Base-by-base conservation (phyloP, 495 filamentous ascomycete genomes). In the Rostrohypoxylon terebratum region DNA sequence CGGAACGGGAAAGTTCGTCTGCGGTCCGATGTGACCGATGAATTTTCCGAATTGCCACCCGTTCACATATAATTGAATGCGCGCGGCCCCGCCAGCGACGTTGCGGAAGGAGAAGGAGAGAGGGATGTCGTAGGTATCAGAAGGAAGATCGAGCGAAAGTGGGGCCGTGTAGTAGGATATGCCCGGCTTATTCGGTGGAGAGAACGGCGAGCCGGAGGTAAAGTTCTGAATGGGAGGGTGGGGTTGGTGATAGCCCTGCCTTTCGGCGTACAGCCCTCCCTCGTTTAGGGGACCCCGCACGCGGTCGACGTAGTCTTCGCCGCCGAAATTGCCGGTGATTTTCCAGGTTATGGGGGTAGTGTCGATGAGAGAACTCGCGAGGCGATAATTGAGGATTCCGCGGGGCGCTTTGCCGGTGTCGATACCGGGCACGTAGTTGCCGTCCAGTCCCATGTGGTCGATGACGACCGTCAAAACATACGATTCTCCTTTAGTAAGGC, bases 31-130 rank as follows among this genome's bases (percentile, higher is more conserved):
- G 40, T 93, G 85, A 64, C 84, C 82, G 4, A 81, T 81, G 72
- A 88, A 92, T 77, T 92, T 90, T 3, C 89, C 92, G 69, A 89
- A 93, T 79, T 93, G 90, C 75, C 87, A 93, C 9, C 92, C 92
- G 77, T 93, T 93, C 38, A 94, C 89, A 69, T 82, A 94, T 13
- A 93, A 72, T 81, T 88, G 86, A 3, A 81, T 86, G 2, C 89
- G 82, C 69, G 87, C 90, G 25, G 80, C 75, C 2, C 77, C 47
- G 4, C 75, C 67, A 0, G 81, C 83, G 55, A 66, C 75, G 58
- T 87, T 89, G 4, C 73, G 81, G 55, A 90, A 89, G 70, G 82
- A 81, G 72, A 93, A 91, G 25, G 80, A 81, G 33, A 92, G 70
- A 4, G 90, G 89, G 11, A 88, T 83, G 69, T 93, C 90, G 74